Conservation (phyloP, 108 stramenopile species). For the Fragilaria crotonensis region DNA sequence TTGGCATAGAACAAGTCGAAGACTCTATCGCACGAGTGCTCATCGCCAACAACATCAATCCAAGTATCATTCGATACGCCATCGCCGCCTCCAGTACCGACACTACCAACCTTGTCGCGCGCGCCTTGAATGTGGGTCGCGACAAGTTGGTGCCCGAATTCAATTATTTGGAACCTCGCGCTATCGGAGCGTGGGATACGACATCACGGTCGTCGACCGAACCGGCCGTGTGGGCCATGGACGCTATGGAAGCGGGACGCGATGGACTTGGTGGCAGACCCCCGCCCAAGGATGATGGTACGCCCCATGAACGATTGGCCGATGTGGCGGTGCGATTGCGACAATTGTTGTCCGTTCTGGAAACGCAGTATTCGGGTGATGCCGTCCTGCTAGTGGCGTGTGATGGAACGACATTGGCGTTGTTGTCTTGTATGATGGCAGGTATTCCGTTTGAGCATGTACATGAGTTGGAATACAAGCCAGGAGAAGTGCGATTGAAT, state of each 20-base stretch:
- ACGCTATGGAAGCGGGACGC: constrained; percentile 49
- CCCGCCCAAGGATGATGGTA: constrained; percentile 76
- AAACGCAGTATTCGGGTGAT: constrained; percentile 72
- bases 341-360: constrained; percentile 52
- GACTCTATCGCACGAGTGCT: constrained; percentile 14
- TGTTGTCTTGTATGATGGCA: constrained; percentile 67
- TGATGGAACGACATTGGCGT: constrained; percentile 72
- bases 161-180: constrained; percentile 77
- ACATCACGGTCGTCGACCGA: constrained; percentile 25
- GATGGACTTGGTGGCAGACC: constrained; percentile 48
- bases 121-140: constrained; percentile 52
- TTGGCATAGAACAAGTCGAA: constrained; percentile 44
- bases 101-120: constrained; percentile 52
- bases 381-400: constrained; percentile 63
- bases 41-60: constrained; percentile 19
- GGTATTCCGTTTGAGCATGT: constrained; percentile 63
- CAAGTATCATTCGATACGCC: constrained; percentile 54
- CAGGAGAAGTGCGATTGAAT: constrained; percentile 60
- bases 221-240: constrained; percentile 68
- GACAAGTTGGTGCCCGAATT: constrained; percentile 76
- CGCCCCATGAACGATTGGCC: constrained; percentile 63
- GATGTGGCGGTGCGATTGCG: constrained; percentile 68
- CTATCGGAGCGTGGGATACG: constrained; percentile 69
- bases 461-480: constrained; percentile 54
- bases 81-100: constrained; percentile 61